A percentile compares a stretch with the other conserved stretches of the same genome.
Conservation (phyloP, 2,329 filamentous ascomycete genomes). For the Tolypocladium inflatum region DNA sequence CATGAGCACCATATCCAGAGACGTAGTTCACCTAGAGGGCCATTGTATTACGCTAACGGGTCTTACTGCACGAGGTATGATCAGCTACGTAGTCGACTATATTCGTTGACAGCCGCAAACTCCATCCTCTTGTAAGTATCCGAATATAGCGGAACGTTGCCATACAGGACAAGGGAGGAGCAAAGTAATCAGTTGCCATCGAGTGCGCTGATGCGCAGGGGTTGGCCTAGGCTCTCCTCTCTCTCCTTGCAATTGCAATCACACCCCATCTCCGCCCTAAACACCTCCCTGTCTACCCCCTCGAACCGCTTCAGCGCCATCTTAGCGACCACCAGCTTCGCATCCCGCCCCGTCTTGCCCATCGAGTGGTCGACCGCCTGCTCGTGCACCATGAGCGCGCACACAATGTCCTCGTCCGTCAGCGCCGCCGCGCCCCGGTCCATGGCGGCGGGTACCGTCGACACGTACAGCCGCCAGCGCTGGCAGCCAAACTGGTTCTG, state of each 20-base stretch:
- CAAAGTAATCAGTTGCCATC: too few relatives aligned
- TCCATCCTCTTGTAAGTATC: too few relatives aligned
- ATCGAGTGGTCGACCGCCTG: constrained; percentile 52
- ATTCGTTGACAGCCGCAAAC: too few relatives aligned
- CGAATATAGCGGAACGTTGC: too few relatives aligned
- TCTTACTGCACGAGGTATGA: too few relatives aligned
- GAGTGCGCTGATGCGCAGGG: too few relatives aligned
- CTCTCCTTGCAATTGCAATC: constrained; percentile 35
- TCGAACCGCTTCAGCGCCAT: constrained; percentile 41
- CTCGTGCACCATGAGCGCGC: constrained; percentile 69
- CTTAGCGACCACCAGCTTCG: constrained; percentile 59
- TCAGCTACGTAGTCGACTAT: too few relatives aligned
- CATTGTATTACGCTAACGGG: too few relatives aligned
- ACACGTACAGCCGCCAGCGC: constrained; percentile 44
- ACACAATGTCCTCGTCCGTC: constrained; percentile 47
- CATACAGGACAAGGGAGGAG: too few relatives aligned
- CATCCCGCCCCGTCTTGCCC: constrained; percentile 59
- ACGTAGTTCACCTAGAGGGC: too few relatives aligned
- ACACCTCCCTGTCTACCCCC: constrained; percentile 42
- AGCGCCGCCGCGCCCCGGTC: constrained; percentile 31
- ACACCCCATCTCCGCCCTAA: constrained; percentile 51
- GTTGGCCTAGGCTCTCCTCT: too few relatives aligned
- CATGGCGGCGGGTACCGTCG: constrained; percentile 27
- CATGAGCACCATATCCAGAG: too few relatives aligned
- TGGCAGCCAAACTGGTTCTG: constrained; percentile 55